Percentiles rank a stretch among this genome's conserved stretches.
These are phyloP conservation scores for Myxozyma mucilagina DNA, from an alignment of 805 yeast genomes.

Conservation along the genomic window DNA sequence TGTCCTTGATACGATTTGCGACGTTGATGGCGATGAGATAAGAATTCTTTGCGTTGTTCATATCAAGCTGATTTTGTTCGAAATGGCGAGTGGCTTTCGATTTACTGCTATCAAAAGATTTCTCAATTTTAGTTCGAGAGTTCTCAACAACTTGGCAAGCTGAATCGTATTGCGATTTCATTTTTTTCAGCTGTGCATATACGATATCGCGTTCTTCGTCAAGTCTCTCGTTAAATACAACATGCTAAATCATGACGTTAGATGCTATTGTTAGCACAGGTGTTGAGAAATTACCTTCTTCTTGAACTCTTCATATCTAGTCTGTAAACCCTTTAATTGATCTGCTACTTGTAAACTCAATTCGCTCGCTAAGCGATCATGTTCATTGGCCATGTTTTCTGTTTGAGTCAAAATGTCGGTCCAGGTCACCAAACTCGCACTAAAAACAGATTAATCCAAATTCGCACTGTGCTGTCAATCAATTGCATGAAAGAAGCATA, in stretches of 20 bases:
- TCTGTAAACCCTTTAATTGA: conserved; percentile 56
- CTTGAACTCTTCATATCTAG: conserved; percentile 55
- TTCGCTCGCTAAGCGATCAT: conserved; percentile 58
- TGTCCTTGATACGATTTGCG: conserved; percentile 89
- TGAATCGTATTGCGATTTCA: conserved; percentile 77
- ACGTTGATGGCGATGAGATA: conserved; percentile 78
- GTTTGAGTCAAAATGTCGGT: conserved; percentile 81
- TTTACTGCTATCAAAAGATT: conserved; percentile 51
- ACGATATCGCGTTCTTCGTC: conserved; percentile 48
- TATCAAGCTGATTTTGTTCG: conserved; percentile 47
- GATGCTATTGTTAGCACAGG: background rate
- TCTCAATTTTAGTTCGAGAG: conserved; percentile 73
- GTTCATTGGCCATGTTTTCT: conserved; percentile 73
- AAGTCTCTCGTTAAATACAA: conserved; percentile 60
- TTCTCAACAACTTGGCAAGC: conserved; percentile 78
- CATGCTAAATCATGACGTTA: conserved; percentile 46
- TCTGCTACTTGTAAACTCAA: conserved; percentile 60
- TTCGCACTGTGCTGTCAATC: background rate
- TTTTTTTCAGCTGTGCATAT: conserved; percentile 59
- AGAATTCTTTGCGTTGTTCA: conserved; percentile 80
- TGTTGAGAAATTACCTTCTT: conserved; percentile 33
- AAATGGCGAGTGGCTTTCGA: conserved; percentile 28
- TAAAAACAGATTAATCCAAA: conserved; percentile 22
- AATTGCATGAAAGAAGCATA: background rate
- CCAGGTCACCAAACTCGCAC: conserved; percentile 88